These are phyloP conservation scores for Puya raimondii DNA, from an alignment of 176 grass and related monocot genomes.

Conservation along the genomic window DNA sequence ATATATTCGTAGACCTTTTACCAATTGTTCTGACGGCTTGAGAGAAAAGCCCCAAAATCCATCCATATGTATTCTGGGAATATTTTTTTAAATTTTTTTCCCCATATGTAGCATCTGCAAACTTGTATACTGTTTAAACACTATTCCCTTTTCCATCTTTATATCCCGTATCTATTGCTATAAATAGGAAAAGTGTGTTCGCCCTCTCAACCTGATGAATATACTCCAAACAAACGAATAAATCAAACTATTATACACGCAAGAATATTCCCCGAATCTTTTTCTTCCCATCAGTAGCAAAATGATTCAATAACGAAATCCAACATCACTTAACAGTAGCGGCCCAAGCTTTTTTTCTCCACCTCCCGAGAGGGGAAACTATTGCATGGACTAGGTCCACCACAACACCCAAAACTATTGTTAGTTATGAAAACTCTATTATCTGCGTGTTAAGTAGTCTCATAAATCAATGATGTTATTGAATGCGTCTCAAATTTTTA, in stretches of 20 bases:
- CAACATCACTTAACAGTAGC: not conserved
- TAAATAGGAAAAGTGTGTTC: not conserved
- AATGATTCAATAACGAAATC: not conserved
- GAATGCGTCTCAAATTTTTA: too few species aligned
- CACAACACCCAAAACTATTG: too few species aligned
- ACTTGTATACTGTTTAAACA: not conserved
- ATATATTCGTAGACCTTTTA: too few species aligned
- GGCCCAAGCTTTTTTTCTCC: not conserved
- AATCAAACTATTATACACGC: not conserved
- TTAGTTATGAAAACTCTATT: too few species aligned
- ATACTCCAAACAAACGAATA: not conserved
- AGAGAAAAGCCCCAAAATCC: not conserved
- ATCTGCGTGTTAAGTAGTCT: too few species aligned
- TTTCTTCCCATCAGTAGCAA: not conserved
- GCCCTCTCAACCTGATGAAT: not conserved
- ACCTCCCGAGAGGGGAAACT: not conserved
- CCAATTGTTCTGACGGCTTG: not conserved
- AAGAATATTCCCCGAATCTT: not conserved
- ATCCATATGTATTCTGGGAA: not conserved
- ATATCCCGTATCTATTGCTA: conserved; percentile 8
- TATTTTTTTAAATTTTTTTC: not conserved
- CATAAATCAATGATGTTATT: too few species aligned
- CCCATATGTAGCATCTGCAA: not conserved
- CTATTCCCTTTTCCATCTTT: not conserved
- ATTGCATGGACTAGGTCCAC: too few species aligned